Evolutionary conservation across 2,329 filamentous ascomycete species (phyloP).

Genomic region (Phialemonium atrogriseum): DNA sequence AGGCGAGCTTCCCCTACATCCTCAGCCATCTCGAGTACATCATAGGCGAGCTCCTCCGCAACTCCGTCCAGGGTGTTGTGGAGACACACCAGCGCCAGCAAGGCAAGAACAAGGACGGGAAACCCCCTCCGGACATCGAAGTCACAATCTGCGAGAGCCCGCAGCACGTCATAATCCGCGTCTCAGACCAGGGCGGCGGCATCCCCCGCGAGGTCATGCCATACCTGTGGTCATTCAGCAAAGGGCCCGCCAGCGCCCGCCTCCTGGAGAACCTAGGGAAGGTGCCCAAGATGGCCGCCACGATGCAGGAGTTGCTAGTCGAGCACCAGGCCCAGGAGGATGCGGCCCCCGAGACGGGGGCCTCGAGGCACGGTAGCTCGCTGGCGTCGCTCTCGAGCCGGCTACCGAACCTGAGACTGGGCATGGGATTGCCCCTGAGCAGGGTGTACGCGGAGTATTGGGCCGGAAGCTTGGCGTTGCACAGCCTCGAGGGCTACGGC

Average conservation of each 20-base stretch:
- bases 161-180: conserved; percentile 91
- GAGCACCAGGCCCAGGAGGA: conserved; percentile 19
- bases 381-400: conserved; percentile 72
- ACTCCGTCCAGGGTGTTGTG: conserved; percentile 87
- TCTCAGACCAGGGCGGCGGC: conserved; percentile 91
- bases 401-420: conserved; percentile 77
- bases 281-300: conserved; percentile 88
- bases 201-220: conserved; percentile 79
- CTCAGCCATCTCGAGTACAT: conserved; percentile 96
- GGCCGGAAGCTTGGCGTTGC: conserved; percentile 85
- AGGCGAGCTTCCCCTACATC: conserved; percentile 93
- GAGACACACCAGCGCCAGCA: conserved; percentile 54
- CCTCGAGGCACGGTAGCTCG: conserved; percentile 47
- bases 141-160: conserved; percentile 90
- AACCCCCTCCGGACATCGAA: conserved; percentile 73
- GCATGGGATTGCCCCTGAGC: conserved; percentile 89
- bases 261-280: conserved; percentile 77
- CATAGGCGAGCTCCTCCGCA: conserved; percentile 86
- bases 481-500: conserved; percentile 91
- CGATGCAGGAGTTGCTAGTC: conserved; percentile 73
- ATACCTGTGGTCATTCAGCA: conserved; percentile 94
- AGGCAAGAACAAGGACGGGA: conserved; percentile 14
- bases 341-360: conserved; percentile 6
- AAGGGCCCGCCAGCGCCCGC: conserved; percentile 71
- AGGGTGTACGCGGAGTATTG: conserved; percentile 96